These are phyloP conservation scores for Pseudogymnoascus sp. DNA, from an alignment of 2,329 filamentous ascomycete genomes.

Conservation along the genomic window DNA sequence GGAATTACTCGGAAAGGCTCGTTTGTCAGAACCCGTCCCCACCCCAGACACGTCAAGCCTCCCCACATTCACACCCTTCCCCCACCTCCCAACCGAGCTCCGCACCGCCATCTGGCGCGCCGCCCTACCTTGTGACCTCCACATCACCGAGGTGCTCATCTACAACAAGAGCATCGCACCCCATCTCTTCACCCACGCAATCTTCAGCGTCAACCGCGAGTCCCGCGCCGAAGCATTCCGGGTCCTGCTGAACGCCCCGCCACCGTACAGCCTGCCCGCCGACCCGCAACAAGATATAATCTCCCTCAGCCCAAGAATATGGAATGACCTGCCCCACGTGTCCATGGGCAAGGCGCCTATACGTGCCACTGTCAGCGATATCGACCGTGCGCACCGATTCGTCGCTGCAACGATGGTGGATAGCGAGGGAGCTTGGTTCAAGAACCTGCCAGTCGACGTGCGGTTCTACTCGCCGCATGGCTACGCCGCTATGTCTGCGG, in stretches of 20 bases:
- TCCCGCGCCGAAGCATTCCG: not conserved
- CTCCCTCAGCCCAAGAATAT: not conserved
- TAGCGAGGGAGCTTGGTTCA: not conserved
- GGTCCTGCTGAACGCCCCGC: not conserved
- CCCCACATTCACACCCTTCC: constrained; percentile 15
- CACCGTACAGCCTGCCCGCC: not conserved
- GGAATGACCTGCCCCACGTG: not conserved
- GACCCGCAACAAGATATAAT: not conserved
- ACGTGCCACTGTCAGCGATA: not conserved
- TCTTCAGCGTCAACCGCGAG: not conserved
- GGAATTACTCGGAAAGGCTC: no score
- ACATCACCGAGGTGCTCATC: not conserved
- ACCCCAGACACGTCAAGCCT: not conserved
- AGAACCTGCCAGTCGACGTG: not conserved
- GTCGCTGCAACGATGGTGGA: not conserved
- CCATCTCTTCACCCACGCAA: not conserved
- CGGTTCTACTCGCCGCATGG: not conserved
- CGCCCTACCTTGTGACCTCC: constrained; percentile 14
- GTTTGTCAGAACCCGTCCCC: not conserved
- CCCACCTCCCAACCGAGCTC: constrained; percentile 19
- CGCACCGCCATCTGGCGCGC: constrained; percentile 18
- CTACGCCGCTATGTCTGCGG: not conserved
- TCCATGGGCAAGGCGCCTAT: not conserved
- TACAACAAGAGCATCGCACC: not conserved
- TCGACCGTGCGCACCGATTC: not conserved